Evolutionary conservation across 164 flowering plant genomes (phyloP), one percentile per base, ranked within the genome.

Genomic region (Stephania cephalantha): DNA sequence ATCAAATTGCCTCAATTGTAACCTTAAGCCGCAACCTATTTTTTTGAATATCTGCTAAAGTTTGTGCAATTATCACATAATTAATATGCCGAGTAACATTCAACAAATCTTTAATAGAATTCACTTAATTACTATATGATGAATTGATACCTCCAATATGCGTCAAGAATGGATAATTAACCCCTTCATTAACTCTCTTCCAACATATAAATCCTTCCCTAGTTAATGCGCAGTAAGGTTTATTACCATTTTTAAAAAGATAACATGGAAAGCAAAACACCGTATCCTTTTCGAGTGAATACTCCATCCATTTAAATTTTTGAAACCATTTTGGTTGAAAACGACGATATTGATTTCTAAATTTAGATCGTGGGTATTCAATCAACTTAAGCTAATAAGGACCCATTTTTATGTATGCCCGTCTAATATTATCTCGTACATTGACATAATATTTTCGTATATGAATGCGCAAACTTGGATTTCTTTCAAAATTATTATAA

Each of bases 21-120:
- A 72, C 31, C 46, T 35, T 73, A 7, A 76, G 53, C 6, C 10
- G 1, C 58, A 79, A 64, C 13, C 72, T 17, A 73, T 63, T 79
- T 2, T 50, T 63, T 7, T 1, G 9, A 46, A 79, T 29, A 17
- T 73, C 20, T 64, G 58, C 9, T 4, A 8, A 29, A 22, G 44
- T 68, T 63, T 69, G 68, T 15, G 13, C 53, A 8, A 68, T 52
- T 3, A 79, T 18, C n/a, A 64, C 17, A 0, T 67, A 42, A 1
- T 71, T 55, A 70, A 80, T 55, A 68, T 35, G 75, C 12, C 69
- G 42, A 20, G 52, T 7, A 29, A n/a, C 11, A 44, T 74, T 71
- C 63, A 4, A 35, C 42, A 35, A 35, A 35, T 35, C 42, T 35
- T 35, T 4, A 35, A 35, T 1, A 35, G 42, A n/a, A 45, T 8